Base-by-base conservation (phyloP, 345 rosid species). In the Lepidium sativum region DNA sequence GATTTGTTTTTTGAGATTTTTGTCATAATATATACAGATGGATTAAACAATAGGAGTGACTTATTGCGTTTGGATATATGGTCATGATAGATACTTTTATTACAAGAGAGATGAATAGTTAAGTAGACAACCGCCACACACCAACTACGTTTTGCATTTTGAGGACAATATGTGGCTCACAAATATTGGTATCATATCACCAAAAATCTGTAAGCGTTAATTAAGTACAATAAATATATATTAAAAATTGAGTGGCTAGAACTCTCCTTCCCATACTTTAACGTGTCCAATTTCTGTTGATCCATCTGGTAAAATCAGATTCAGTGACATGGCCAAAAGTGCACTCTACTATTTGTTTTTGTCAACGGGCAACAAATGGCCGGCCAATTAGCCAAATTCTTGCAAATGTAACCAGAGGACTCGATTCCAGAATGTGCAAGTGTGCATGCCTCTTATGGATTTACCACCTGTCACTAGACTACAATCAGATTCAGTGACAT, bases 281-380 rank as follows among this genome's bases (percentile, higher is more conserved):
- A 71, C 70, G 51, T 71, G 75, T 55, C 59, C 1, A 3, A 5
- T 8, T 45, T 55, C 37, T 62, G 65, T 63, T 8, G 70, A 55
- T 29, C 21, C 40, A 65, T 38, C 69, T 64, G 69, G 69, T 42
- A 23, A 43, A n/a, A 14, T 43, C 23, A 47, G 53, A 38, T 63
- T 55, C 34, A 29, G 38, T 63, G 70, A 63, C 70, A 33, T 48
- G 75, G 65, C 63, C 35, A 70, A 70, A 70, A 70, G 75, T 62
- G 63, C 69, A 70, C 50, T 70, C 50, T 27, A 9, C 13, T 47
- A 15, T 25, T 10, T 40, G 27, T 14, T 42, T 60, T n/a, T n/a
- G n/a, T n/a, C n/a, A n/a, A n/a, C n/a, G n/a, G n/a, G n/a, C n/a
- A n/a, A n/a, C n/a, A n/a, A n/a, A n/a, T n/a, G n/a, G n/a, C n/a